Base-by-base conservation (phyloP, 306 rosid species). In the Sophora flavescens region DNA sequence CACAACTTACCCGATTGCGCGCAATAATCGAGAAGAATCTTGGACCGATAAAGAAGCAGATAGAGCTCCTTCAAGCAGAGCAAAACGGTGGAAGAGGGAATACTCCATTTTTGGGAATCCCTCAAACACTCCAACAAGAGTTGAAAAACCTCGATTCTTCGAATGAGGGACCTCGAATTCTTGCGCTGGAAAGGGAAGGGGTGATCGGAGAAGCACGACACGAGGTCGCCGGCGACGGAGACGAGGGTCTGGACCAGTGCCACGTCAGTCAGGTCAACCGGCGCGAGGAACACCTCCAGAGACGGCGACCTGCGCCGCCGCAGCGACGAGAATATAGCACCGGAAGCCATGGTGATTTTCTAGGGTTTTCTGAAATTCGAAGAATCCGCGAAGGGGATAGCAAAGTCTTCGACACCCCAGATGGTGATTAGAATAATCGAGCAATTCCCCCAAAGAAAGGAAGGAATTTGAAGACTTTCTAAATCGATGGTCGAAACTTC, bases 281-380 rank as follows among this genome's bases (percentile, higher is more conserved):
- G 96, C 9, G 88, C 93, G 38, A 92, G 75, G 66, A 92, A 88
- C 0, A 86, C 87, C 68, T 90, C 97, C 76, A 87, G 26, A 0
- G 93, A 87, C 15, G 96, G 97, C 74, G 96, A 92, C 83, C 96
- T 86, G 63, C 89, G 81, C 70, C 97, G 82, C 73, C 97, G 84
- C 7, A 92, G 32, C 33, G 96, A 90, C 30, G 96, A 87, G 45
- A 87, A 90, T 30, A 92, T 86, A 58, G 93, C 91, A 60, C 88
- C 93, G 5, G 91, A 87, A 48, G 96, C 92, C 97, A 91, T 91
- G 38, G 3, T 33, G 17, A 52, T 16, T 41, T 53, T 22, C 68
- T 53, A 64, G 53, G 68, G 70, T 76, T 63, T 15, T 1, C 22
- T 12, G 32, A 26, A 70, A 63, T 63, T 11, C 32, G 22, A 50